phyloP scores from a whole-genome alignment of 257 asterid species.

The Solanum chilense region DNA sequence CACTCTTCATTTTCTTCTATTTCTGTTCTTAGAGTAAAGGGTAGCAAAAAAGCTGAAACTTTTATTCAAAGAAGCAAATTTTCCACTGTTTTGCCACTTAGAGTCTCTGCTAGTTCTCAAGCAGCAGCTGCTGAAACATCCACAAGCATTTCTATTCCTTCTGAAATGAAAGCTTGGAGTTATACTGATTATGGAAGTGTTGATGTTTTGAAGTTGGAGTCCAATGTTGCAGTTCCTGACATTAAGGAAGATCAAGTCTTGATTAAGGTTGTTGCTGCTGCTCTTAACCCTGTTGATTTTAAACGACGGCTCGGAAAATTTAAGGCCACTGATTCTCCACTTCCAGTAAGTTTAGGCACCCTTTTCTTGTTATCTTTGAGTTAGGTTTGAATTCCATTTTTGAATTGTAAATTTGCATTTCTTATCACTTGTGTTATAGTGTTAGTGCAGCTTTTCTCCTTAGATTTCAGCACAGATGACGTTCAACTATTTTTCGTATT shows the following conservation, averaged over 20 bases:
- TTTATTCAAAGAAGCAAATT: neutral
- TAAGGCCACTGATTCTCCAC: constrained; percentile 89
- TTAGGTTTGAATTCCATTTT: neutral
- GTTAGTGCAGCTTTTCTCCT: neutral
- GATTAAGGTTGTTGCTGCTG: constrained; percentile 80
- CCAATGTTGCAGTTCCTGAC: constrained; percentile 48
- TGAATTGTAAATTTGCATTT: neutral
- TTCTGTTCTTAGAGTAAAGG: constrained; percentile 2
- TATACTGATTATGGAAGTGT: constrained; percentile 69
- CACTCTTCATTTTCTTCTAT: constrained; percentile 2
- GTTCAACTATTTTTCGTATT: neutral
- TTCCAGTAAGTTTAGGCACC: constrained; percentile 42
- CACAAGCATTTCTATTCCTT: constrained; percentile 32
- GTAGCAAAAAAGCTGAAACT: neutral
- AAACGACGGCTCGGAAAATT: constrained; percentile 72
- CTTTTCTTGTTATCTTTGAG: neutral
- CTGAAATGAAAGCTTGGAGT: constrained; percentile 80
- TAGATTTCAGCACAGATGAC: neutral
- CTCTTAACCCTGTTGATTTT: constrained; percentile 81
- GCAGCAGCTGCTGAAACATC: constrained; percentile 39
- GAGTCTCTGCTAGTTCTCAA: constrained; percentile 43
- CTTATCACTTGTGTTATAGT: neutral
- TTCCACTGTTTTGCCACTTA: constrained; percentile 5
- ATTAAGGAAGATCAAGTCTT: constrained; percentile 66
- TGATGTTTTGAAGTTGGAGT: constrained; percentile 60